Evolutionary conservation across 495 filamentous ascomycete genomes (phyloP), one percentile per base, ranked within the genome.

Genomic region (Friedmanniomyces endolithicus): DNA sequence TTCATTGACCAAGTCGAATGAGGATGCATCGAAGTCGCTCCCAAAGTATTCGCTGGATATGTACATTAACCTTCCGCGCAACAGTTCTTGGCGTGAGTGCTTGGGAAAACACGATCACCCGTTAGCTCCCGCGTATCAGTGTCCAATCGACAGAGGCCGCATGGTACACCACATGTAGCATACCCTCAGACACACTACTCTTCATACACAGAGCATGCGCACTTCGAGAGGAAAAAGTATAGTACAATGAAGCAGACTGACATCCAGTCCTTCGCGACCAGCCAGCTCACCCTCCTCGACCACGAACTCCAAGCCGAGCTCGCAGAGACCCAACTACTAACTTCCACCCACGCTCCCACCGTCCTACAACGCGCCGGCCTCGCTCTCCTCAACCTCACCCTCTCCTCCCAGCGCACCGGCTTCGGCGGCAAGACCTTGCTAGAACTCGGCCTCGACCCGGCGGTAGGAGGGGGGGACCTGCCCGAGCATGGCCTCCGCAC

Each of bases 381-480:
- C 59, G 92, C 94, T 1, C 72, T 97, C 31, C 84, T 84, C 0
- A 95, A 94, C 58, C 76, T 98, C 2, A 62, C 76, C 19, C 70
- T 94, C 12, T 67, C 75, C n/a, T 80, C 84, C 48, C 86, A 86
- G 67, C 84, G 90, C n/a, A 97, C 92, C 0, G 94, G 92, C 0
- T 70, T 95, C 9, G 94, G 90, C 20, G 94, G 92, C 0, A 84
- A 87, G 35, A 86, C 86, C 0, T 81, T 98, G 2, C 70, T 95
- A 17, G 89, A 95, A 63, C 82, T 97, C 20, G 76, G 71, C 1
- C 76, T 81, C 0, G 90, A 97, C 63, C 61, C 76, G 1, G 88
- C 90, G 2, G 76, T 86, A 14, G 65, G 73, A 0, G 33, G 67
- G 25, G 55, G 55, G n/a, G 58, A 55, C 8, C 63, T 95, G 1